Evolutionary conservation across 768 basidiomycete species (phyloP), one percentile per base, ranked within the genome.

Genomic region (Naganishia onofrii): DNA sequence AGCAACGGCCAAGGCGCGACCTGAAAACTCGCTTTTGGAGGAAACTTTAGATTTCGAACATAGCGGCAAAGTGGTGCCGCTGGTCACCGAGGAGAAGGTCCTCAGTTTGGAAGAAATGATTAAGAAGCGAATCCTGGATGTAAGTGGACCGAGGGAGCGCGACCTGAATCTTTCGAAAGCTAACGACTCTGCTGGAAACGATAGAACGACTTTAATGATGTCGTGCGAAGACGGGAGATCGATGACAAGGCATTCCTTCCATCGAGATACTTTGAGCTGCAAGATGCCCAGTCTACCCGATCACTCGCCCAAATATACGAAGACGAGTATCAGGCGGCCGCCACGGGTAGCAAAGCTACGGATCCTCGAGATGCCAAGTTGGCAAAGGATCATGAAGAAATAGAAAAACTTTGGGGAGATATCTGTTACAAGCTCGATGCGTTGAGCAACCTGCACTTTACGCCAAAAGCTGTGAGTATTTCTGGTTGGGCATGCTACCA

Each of bases 241-340:
- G 90, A 92, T 52, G 88, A 93, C 73, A 91, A 89, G 73, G 88
- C 94, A 0, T 97, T 94, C 84, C 83, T 98, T 0, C 92, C 95
- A 0, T 96, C 93, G 0, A 87, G 90, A 36, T 84, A 91, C 68
- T 87, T 96, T 70, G 94, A 97, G 77, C 83, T 97, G 10, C 88
- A 92, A 78, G 93, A 95, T 76, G 88, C 87, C 3, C 91, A 94
- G 78, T 93, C 91, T 9, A 84, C 87, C 4, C 89, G 92, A 78
- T 93, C 91, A 0, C 86, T 99, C 55, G 94, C 93, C 17, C 90
- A 98, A 82, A 91, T 99, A 48, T 98, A 98, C 81, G 96, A 96
- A 78, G 88, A 90, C 55, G 94, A 94, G 69, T 99, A 90, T 80
- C 84, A 88, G 46, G 87, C 88, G 7, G 86, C 86, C 42, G 86